Evolutionary conservation across 805 yeast genomes (phyloP), one percentile per base, ranked within the genome.

Genomic region (Tetrapisispora namnaoensis): DNA sequence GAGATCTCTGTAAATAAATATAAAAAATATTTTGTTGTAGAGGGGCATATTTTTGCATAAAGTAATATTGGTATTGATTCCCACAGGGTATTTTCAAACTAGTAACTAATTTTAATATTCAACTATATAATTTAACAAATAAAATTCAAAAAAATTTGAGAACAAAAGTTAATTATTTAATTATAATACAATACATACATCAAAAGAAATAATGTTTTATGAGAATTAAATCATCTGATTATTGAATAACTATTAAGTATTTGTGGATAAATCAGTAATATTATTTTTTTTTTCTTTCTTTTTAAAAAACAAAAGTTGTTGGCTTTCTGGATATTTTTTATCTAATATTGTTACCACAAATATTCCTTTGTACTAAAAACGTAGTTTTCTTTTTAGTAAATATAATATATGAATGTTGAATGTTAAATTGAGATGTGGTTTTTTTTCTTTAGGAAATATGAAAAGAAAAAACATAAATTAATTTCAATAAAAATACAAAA

Each of bases 1-100:
- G 98, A 1, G 57, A 47, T 42, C 18, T 36, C 3, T 4, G 27
- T n/a, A 36, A 36, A n/a, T 36, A 36, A 18, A 16, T 11, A 6
- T 18, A 7, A 14, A 7, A 37, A 17, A 20, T 37, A 14, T 7
- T 7, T 14, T 4, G 5, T 17, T 20, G 22, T 14, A 9, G 24
- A n/a, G n/a, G n/a, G n/a, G n/a, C n/a, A n/a, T n/a, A n/a, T 37
- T 37, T 28, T 28, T 42, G 37, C 37, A 42, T 42, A 21, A 16
- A 10, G 8, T 24, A 24, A 4, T 8, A 24, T 24, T 24, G 8
- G 4, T 24, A 24, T 24, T 6, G 28, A 8, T 24, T 8, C 28
- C 8, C 28, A 24, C 8, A 6, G 8, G 4, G 28, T 24, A 24
- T 24, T 6, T 8, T 24, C n/a, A 8, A 24, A 24, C 28, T 8